Evolutionary conservation across 2,329 filamentous ascomycete species (phyloP).

Genomic region (Moelleriella libera): DNA sequence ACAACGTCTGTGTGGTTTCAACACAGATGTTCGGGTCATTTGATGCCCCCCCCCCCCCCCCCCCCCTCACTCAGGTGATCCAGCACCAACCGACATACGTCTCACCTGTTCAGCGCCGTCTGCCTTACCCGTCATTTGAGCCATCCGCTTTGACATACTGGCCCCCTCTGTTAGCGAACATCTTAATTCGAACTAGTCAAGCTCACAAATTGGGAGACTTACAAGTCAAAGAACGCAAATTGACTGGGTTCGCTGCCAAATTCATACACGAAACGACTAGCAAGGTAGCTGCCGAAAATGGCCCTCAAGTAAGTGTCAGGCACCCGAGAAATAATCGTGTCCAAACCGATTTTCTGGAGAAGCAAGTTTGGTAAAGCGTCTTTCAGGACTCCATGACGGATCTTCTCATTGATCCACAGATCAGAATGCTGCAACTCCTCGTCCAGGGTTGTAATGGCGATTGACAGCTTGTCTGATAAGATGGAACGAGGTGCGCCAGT

Average conservation of each 20-base stretch:
- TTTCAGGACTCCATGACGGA: slow-evolving; percentile 63
- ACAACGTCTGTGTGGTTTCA: no score
- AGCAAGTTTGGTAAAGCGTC: slow-evolving; percentile 80
- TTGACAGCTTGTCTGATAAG: slow-evolving; percentile 80
- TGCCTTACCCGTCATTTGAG: slow-evolving; percentile 21
- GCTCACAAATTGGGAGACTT: slow-evolving; percentile 26
- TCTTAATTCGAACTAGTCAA: neutral
- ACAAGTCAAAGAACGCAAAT: slow-evolving; percentile 98
- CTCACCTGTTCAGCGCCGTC: slow-evolving; percentile 14
- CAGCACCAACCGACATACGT: slow-evolving; percentile 11
- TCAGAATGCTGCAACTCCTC: slow-evolving; percentile 91
- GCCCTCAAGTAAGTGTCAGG: slow-evolving; percentile 84
- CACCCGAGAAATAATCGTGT: slow-evolving; percentile 74
- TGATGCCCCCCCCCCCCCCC: no score
- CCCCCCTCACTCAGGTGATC: neutral
- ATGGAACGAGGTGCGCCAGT: slow-evolving; percentile 69
- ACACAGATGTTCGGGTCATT: no score
- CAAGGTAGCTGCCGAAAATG: slow-evolving; percentile 92
- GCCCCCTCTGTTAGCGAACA: slow-evolving; percentile 1
- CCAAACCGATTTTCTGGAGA: slow-evolving; percentile 78
- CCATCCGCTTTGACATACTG: slow-evolving; percentile 53
- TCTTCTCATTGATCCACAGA: slow-evolving; percentile 71
- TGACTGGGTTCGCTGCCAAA: slow-evolving; percentile 87
- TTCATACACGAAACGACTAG: slow-evolving; percentile 91
- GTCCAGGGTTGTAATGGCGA: slow-evolving; percentile 90